Evolutionary conservation across 2,329 filamentous ascomycete genomes (phyloP), one percentile per base, ranked within the genome.

Genomic region (Raffaelea ambrosiae): DNA sequence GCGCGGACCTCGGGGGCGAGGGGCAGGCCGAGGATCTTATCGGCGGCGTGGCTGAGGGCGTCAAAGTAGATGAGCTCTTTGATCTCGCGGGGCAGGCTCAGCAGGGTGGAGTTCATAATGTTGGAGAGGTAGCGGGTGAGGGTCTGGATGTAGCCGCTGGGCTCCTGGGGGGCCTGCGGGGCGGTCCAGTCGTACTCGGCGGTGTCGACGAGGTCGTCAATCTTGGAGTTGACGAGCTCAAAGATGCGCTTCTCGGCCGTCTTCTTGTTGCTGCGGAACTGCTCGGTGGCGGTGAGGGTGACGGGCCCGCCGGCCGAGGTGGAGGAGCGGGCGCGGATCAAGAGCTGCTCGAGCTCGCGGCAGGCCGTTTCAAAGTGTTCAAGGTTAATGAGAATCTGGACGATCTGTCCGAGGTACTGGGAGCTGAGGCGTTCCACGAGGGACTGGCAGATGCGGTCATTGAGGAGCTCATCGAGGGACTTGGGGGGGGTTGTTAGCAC

Each of bases 11-110:
- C 79, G 0, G 81, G 70, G 11, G 88, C 84, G 36, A 96, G 74
- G 0, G 89, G 88, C 10, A 95, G 77, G 21, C 53, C 20, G 7
- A 95, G 66, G 48, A 96, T 93, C 64, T 86, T 88, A 52, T 86
- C 86, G 3, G 88, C 84, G 2, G 93, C 89, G 64, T 98, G 93
- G 48, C 83, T 89, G 33, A 98, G 76, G 0, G 93, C 93, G 62
- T 97, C 93, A 61, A 95, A 96, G 68, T 98, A 97, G 58, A 98
- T 95, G 48, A 96, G 81, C 63, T 95, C 89, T 63, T 97, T 97
- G 66, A 98, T 96, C 59, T 95, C 88, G 26, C 88, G 83, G 0
- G 94, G 93, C n/a, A 98, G 71, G 1, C 90, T 91, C 2, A 98
- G 76, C 5, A 98, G 75, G 0, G 94, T 95, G 1, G 88, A 93